A percentile compares a stretch with the other conserved stretches of the same genome.
Evolutionary conservation across 768 basidiomycete genomes (phyloP).

Genomic region (Cystobasidiopsis lactophilus): DNA sequence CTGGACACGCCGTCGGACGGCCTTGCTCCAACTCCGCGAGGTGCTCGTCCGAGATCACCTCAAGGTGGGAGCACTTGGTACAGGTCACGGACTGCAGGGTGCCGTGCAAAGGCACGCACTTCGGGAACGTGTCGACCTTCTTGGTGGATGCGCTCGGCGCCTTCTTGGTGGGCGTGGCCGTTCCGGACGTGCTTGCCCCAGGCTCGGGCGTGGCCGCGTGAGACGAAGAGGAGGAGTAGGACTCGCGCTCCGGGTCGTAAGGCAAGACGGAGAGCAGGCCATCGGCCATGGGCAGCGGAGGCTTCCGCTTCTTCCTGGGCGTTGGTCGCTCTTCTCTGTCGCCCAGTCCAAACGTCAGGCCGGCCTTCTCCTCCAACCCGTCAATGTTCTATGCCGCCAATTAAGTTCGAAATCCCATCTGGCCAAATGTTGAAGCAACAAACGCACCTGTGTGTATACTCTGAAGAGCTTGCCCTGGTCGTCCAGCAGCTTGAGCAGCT

Average conservation of each 20-base stretch:
- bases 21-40: slow-evolving; percentile 40
- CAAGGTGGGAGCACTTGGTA: slow-evolving; percentile 51
- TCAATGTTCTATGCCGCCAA: slow-evolving; percentile 43
- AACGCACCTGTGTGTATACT: slow-evolving; percentile 51
- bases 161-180: background rate
- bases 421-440: background rate
- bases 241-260: background rate
- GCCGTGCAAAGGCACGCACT: slow-evolving; percentile 77
- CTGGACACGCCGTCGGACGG: slow-evolving; percentile 50
- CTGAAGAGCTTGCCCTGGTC: slow-evolving; percentile 52
- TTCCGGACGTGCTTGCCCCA: background rate
- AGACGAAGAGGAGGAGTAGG: background rate
- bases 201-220: background rate
- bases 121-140: slow-evolving; percentile 30
- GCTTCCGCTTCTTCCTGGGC: background rate
- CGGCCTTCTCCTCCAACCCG: slow-evolving; percentile 64
- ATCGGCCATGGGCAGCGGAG: background rate
- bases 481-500: slow-evolving; percentile 49
- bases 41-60: slow-evolving; percentile 35
- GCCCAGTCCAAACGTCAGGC: slow-evolving; percentile 55
- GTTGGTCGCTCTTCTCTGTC: background rate
- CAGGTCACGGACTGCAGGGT: slow-evolving; percentile 60
- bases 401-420: background rate
- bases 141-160: background rate
- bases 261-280: background rate